Conservation (phyloP, 225 moss, liverwort and hornwort species). For the Anthoceros angustus region DNA sequence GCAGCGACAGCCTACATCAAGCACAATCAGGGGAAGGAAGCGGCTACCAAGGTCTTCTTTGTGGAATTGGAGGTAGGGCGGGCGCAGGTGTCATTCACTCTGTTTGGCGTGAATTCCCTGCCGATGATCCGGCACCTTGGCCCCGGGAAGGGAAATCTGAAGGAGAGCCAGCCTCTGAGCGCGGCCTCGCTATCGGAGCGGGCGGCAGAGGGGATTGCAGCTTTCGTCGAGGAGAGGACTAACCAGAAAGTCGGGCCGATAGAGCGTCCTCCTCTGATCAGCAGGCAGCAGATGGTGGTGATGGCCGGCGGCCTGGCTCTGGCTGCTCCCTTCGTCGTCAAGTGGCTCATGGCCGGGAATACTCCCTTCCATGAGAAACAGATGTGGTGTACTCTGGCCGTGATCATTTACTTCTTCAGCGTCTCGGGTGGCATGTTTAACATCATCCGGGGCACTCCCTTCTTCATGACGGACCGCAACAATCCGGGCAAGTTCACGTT, state of each 20-base stretch:
- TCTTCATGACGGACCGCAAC: conserved; percentile 68
- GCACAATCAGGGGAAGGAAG: conserved; percentile 31
- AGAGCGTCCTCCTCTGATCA: conserved; percentile 71
- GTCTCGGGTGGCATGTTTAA: conserved; percentile 99
- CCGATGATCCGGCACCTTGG: conserved; percentile 55
- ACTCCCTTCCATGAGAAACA: conserved; percentile 66
- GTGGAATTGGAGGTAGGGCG: conserved; percentile 79
- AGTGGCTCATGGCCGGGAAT: conserved; percentile 51
- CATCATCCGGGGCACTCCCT: conserved; percentile 89
- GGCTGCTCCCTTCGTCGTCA: conserved; percentile 58
- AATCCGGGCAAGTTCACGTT: conserved; percentile 75
- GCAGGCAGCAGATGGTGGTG: conserved; percentile 43
- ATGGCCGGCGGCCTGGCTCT: conserved; percentile 36
- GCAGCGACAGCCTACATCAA: conserved; percentile 52
- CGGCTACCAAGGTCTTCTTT: conserved; percentile 56
- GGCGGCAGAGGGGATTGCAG: conserved; percentile 55
- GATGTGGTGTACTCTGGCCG: conserved; percentile 63
- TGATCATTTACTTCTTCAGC: conserved; percentile 88
- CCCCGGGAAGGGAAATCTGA: conserved; percentile 38
- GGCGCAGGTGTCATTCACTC: conserved; percentile 51
- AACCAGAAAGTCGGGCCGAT: conserved; percentile 53
- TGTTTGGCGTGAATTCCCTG: conserved; percentile 62
- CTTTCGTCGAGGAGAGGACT: conserved; percentile 59
- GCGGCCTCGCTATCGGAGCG: conserved; percentile 44
- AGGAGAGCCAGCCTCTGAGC: conserved; percentile 51